Evolutionary conservation across 106 monocot species (phyloP).

Genomic region (Dendrobium nobile): DNA sequence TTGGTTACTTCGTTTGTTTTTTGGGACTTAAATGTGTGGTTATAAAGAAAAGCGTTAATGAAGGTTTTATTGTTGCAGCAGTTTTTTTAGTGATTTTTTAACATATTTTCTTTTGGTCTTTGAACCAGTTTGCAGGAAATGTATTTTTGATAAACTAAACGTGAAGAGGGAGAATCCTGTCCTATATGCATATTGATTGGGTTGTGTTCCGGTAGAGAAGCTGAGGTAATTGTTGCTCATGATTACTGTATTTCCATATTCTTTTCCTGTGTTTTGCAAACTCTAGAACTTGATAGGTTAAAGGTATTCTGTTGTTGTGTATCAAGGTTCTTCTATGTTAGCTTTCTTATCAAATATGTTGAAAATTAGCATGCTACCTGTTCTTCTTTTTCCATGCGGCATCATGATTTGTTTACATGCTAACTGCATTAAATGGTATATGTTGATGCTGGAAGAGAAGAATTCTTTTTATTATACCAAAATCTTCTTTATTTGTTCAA

Average conservation of each 20-base stretch:
- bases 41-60: not conserved
- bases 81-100: not conserved
- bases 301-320: not conserved
- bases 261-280: not conserved
- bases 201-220: conserved; percentile 62
- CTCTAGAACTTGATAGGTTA: not conserved
- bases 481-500: too few species aligned
- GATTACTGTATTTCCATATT: not conserved
- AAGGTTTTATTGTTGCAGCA: not conserved
- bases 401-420: not conserved
- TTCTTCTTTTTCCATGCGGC: not conserved
- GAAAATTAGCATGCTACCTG: not conserved
- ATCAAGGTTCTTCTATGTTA: not conserved
- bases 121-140: conserved; percentile 87
- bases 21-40: too few species aligned
- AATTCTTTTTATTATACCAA: too few species aligned
- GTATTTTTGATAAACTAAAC: conserved; percentile 67
- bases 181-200: conserved; percentile 79
- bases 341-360: not conserved
- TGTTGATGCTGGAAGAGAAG: not conserved
- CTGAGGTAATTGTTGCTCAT: conserved; percentile 42
- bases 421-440: not conserved
- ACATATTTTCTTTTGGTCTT: not conserved
- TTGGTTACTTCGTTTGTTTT: not conserved
- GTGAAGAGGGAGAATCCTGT: conserved; percentile 77